A percentile compares a stretch with the other conserved stretches of the same genome.
These are phyloP conservation scores for Sarocladiaceae sp. DNA, from an alignment of 2,329 filamentous ascomycete genomes.

Conservation along the genomic window DNA sequence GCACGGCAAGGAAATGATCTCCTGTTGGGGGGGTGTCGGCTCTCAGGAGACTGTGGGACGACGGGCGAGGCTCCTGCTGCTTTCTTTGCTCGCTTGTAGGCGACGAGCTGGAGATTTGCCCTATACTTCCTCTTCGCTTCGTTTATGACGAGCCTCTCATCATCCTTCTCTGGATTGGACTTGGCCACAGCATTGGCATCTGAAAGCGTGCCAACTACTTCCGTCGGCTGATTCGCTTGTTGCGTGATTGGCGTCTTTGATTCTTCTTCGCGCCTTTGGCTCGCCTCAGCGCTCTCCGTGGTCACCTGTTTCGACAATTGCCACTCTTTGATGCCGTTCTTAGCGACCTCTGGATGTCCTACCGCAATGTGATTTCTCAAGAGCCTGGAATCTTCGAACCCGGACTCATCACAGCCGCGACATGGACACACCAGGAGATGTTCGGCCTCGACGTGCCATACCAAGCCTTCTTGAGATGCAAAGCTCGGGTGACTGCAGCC, in stretches of 20 bases:
- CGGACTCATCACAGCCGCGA: conserved; percentile 29
- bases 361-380: conserved; percentile 31
- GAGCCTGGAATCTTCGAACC: conserved; percentile 26
- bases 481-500: conserved; percentile 30
- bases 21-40: too few species aligned
- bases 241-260: background rate
- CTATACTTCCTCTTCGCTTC: conserved; percentile 29
- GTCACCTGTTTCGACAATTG: conserved; percentile 16
- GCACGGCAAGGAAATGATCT: background rate
- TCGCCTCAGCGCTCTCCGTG: background rate
- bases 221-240: too few species aligned
- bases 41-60: background rate
- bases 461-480: conserved; percentile 28
- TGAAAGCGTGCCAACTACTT: too few species aligned
- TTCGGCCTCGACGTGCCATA: conserved; percentile 37
- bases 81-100: conserved; percentile 28
- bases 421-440: conserved; percentile 37
- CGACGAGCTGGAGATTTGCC: conserved; percentile 25
- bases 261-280: background rate
- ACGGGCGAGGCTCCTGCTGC: conserved; percentile 7
- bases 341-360: conserved; percentile 23
- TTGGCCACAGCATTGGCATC: too few species aligned
- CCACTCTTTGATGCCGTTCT: conserved; percentile 20
- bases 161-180: background rate
- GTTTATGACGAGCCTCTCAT: conserved; percentile 17